Evolutionary conservation across 495 filamentous ascomycete species (phyloP).

Genomic region (Wilcoxina mikolae): DNA sequence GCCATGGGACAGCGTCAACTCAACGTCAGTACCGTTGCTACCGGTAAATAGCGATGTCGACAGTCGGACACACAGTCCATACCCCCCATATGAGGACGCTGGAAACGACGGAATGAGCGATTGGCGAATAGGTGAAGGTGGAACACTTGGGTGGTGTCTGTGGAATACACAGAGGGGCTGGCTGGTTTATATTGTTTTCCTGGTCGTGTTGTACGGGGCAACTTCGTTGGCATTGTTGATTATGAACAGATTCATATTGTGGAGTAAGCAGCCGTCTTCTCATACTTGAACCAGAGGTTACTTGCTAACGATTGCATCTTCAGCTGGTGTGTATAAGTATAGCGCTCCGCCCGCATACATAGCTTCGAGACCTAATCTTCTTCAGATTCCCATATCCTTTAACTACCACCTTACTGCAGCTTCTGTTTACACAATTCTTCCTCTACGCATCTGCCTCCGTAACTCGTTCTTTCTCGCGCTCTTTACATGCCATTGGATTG

Average conservation of each 20-base stretch:
- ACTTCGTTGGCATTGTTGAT: conserved; percentile 34
- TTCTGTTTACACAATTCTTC: conserved; percentile 36
- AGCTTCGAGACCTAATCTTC: background rate
- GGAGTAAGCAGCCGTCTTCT: conserved; percentile 26
- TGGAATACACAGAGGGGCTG: conserved; percentile 37
- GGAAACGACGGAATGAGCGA: conserved; percentile 3
- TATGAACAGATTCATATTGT: conserved; percentile 38
- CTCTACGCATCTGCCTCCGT: conserved; percentile 31
- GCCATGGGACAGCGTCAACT: conserved; percentile 13
- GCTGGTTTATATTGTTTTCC: conserved; percentile 37
- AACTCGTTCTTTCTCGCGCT: conserved; percentile 29
- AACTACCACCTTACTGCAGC: conserved; percentile 36
- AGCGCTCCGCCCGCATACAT: background rate
- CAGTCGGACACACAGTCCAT: conserved; percentile 21
- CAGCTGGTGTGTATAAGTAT: conserved; percentile 39
- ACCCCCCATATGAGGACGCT: conserved; percentile 10
- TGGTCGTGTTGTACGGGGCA: conserved; percentile 34
- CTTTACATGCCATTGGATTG: conserved; percentile 31
- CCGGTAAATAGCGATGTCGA: conserved; percentile 15
- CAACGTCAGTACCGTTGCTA: conserved; percentile 19
- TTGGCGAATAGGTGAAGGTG: conserved; percentile 22
- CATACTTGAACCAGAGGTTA: background rate
- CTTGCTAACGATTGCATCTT: background rate
- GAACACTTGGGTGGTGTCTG: conserved; percentile 37
- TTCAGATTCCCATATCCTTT: conserved; percentile 37